Evolutionary conservation across 805 yeast genomes (phyloP).

Genomic region (Teunomyces pallodes): DNA sequence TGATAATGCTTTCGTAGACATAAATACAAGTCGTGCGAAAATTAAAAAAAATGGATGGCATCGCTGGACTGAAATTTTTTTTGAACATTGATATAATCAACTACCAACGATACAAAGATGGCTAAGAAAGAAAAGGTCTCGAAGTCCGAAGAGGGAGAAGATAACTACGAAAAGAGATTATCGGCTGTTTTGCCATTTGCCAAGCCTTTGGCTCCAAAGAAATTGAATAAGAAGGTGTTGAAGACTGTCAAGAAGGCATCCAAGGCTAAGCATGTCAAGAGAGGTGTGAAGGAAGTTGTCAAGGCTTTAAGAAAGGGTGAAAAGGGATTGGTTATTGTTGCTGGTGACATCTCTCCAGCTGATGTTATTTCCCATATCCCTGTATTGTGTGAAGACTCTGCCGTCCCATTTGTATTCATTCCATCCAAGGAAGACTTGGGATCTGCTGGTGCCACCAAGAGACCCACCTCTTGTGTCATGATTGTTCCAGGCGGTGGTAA

Average conservation of each 20-base stretch:
- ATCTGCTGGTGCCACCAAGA: slow-evolving; percentile 97
- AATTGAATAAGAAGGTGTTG: slow-evolving; percentile 89
- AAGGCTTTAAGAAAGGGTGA: slow-evolving; percentile 97
- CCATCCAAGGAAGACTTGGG: slow-evolving; percentile 99
- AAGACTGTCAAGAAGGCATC: slow-evolving; percentile 97
- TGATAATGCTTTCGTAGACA: background rate
- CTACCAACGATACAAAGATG: slow-evolving; percentile 20
- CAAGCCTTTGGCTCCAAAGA: slow-evolving; percentile 91
- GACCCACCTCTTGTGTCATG: slow-evolving; percentile 98
- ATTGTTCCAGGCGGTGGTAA: slow-evolving; percentile 93
- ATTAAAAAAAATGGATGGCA: slow-evolving; percentile 5
- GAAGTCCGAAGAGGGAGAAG: slow-evolving; percentile 44
- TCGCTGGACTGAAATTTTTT: slow-evolving; percentile 9
- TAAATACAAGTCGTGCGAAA: background rate
- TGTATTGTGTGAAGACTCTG: slow-evolving; percentile 90
- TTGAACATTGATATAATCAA: background rate
- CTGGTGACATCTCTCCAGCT: slow-evolving; percentile 97
- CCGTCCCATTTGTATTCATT: slow-evolving; percentile 88
- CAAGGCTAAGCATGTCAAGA: slow-evolving; percentile 94
- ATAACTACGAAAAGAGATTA: slow-evolving; percentile 88
- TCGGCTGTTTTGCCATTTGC: slow-evolving; percentile 92
- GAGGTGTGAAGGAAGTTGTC: slow-evolving; percentile 99
- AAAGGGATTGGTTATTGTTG: slow-evolving; percentile 92
- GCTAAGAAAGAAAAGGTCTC: slow-evolving; percentile 47
- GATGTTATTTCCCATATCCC: slow-evolving; percentile 98